Base-by-base conservation (phyloP, 805 yeast genomes). In the Lipomyces starkeyi region DNA sequence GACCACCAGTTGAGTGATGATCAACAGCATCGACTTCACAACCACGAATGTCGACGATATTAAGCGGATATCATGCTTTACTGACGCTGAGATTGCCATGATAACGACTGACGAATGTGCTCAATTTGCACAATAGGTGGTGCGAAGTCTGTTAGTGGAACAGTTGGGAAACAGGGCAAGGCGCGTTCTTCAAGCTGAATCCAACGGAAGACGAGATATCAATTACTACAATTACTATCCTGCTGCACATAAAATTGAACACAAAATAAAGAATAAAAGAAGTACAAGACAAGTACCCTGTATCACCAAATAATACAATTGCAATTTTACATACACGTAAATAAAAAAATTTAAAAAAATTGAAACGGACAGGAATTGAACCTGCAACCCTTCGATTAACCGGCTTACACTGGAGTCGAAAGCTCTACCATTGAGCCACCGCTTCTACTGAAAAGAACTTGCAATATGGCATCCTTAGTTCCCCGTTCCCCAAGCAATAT, bases 331-430 rank as follows among this genome's bases (percentile, higher is more conserved):
- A 4, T 37, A 14, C 40, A 4, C 14, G 2, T 1, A 25, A 25
- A 29, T 43, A 37, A 32, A 17, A 32, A 54, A 20, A 32, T 4
- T 8, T 2, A 52, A 73, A 74, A 78, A 80, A 77, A 81, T 75
- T 86, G 89, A 86, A 88, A 86, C 89, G 88, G 89, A 87, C 91
- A 87, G 90, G 91, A 87, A 86, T 87, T 85, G 91, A 87, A 87
- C 91, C 90, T 87, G 91, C 91, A 87, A 85, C 91, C 91, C 86
- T 87, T 86, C 87, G 91, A 87, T 53, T 87, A 79, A 80, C 85
- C 82, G 74, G 76, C 81, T 80, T 17, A 25, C 11, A 73, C 85
- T 86, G 89, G 89, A 86, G 87, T 86, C 89, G 87, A 86, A 86
- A 85, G 89, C 89, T 86, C 89, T 86, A 86, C 89, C 89, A 86